Evolutionary conservation across 148 eudicot genomes (phyloP), one percentile per base, ranked within the genome.

Genomic region (Chenopodium berlandieri): DNA sequence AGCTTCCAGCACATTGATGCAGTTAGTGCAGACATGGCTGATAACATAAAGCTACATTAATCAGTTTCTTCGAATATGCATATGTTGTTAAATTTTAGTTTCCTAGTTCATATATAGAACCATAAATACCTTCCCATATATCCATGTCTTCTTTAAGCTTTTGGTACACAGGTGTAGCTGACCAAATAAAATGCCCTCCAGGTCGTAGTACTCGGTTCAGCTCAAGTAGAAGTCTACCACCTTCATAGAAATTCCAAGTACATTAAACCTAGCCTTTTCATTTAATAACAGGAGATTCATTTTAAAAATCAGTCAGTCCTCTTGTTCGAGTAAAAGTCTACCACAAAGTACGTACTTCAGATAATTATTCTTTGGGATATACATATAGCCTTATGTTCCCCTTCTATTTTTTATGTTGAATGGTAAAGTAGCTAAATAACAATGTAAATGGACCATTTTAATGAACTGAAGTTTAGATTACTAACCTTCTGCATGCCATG

Each of bases 141-240:
- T 92, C 85, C 10, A 91, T 90, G 80, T 95, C 98, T 85, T 91
- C 94, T 80, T 84, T 84, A 72, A 90, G 90, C 67, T 74, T 93
- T 74, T 90, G 97, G 85, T 94, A 94, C 62, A 93, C 97, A 48
- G 97, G 98, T 32, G 98, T 94, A 75, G 98, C 97, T 68, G 95
- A 94, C 98, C 97, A 94, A 60, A 91, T 91, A 81, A 94, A 94
- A 80, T 89, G 88, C 31, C 98, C 98, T 23, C 98, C 98, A 46
- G 97, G 95, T 20, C 97, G 87, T 9, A 94, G 91, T 25, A 94
- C 88, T 14, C 98, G 89, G 82, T 94, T 93, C 79, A 94, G 65
- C 68, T 94, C 98, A 85, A 94, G 84, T 74, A 94, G 88, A 73
- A 94, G 94, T 85, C 92, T 75, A 70, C 98, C 98, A 69, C 98